Percentiles rank a stretch among this genome's conserved stretches.
Evolutionary conservation across 345 rosid genomes (phyloP).

Genomic region (Excoecaria agallocha): DNA sequence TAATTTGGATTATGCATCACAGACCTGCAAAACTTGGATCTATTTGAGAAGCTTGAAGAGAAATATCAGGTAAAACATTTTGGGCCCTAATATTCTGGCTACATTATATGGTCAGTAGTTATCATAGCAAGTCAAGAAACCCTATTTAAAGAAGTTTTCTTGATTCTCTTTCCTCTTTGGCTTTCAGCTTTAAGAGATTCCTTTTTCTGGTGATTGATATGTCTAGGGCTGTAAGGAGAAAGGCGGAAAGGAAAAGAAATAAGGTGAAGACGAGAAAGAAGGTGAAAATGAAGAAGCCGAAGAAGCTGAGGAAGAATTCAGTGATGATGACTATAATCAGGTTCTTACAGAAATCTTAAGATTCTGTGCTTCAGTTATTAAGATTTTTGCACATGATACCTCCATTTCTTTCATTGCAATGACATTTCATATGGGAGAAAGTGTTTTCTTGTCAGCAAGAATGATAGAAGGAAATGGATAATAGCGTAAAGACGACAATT

Average conservation of each 20-base stretch:
- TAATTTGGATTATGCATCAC: conserved; percentile 21
- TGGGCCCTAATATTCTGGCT: neutral
- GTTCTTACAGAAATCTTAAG: conserved; percentile 19
- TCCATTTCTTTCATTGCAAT: neutral
- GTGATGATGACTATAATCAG: conserved; percentile 52
- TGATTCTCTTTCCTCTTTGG: neutral
- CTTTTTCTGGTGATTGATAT: neutral
- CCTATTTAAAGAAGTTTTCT: neutral
- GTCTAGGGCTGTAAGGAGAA: conserved; percentile 38
- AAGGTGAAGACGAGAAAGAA: conserved; percentile 36
- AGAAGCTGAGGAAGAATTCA: conserved; percentile 40
- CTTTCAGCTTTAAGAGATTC: neutral
- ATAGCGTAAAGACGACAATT: neutral
- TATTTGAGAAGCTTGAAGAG: conserved; percentile 45
- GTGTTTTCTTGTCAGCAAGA: neutral
- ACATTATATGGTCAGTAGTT: conserved; percentile 2
- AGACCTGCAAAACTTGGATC: conserved; percentile 37
- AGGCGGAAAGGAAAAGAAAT: conserved; percentile 37
- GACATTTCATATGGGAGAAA: conserved; percentile 4
- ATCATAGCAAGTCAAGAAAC: neutral
- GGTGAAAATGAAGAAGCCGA: conserved; percentile 30
- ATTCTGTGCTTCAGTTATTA: neutral
- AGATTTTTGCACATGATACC: neutral
- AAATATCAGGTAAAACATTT: conserved; percentile 33
- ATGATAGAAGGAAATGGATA: neutral